Evolutionary conservation across 768 basidiomycete species (phyloP), one percentile per base, ranked within the genome.

Genomic region (Lanmaoa rubissima): DNA sequence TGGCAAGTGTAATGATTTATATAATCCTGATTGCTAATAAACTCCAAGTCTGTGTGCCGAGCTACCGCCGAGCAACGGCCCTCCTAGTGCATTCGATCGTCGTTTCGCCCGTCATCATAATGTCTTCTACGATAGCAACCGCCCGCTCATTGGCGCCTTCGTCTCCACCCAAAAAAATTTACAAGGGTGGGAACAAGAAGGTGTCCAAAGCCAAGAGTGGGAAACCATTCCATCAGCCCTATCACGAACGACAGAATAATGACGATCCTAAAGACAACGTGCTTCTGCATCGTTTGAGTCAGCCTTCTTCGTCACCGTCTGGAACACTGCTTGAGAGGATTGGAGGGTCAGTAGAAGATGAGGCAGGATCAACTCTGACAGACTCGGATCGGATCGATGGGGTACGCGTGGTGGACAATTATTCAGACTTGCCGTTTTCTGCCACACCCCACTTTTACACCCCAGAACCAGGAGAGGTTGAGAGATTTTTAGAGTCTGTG

Each of bases 401-500:
- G 26, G 56, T n/a, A 19, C 42, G 51, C 39, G 24, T 46, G 34
- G 36, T 17, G 41, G 60, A 48, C 24, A n/a, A 11, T 19, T 10
- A 26, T 19, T 5, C 48, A 3, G 21, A 51, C 43, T 32, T 58
- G 51, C 31, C 54, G 35, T 48, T 48, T 43, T 35, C 58, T 44
- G 2, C 48, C 19, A 24, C 40, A 11, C 59, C 62, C 2, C 65
- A 53, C 40, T 34, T 48, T 55, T 35, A 59, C 53, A 59, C 65
- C 9, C 64, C 66, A 45, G 66, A 60, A 28, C 61, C 66, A 38
- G 58, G 54, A 19, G 67, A 68, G 41, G 67, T 69, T 28, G 67
- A 69, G 31, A 48, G 61, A 14, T 68, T 68, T 44, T 36, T 68
- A 51, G 57, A 65, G 58, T 67, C 65, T 28, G 67, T 69, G 59